Base-by-base conservation (phyloP, 2,329 filamentous ascomycete species). In the Cladophialophora chaetospira region DNA sequence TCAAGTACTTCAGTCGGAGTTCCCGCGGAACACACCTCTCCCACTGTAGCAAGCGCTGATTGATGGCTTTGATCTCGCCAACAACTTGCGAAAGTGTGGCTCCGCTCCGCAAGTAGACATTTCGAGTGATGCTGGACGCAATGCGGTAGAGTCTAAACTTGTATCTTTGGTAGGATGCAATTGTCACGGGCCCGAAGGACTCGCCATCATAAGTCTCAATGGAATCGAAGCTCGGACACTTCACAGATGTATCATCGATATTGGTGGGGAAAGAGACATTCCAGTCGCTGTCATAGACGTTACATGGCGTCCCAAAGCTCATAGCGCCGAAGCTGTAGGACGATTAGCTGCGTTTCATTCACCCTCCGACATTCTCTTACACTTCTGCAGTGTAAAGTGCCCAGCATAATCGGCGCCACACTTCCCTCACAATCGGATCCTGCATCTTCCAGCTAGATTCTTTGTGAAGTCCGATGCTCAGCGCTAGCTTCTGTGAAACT, bases 81-180 rank as follows among this genome's bases (percentile, higher is more conserved):
- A 57, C 56, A 8, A 55, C 42, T 26, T 58, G 35, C 15, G 46
- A n/a, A n/a, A 59, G 47, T 0, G 48, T 55, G 19, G 40, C 48
- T 10, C 53, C 40, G 21, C 23, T 58, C 28, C 47, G 55, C 3
- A 56, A 26, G 35, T 62, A 62, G 21, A 62, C 40, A 11, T 54
- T 60, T 29, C 46, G 43, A n/a, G 56, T 57, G 33, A 62, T 62
- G 4, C 56, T 25, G 5, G 36, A 53, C n/a, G 56, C 60, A 21
- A 62, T 54, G 4, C 51, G 47, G 35, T 62, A 62, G 9, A 62
- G 57, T 3, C 44, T 44, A 29, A 60, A 59, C 38, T 62, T 62
- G 50, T 60, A 62, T n/a, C 60, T 55, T 29, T 62, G 60, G 19
- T 62, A 62, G 4, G 60, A 62, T 25, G 58, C 47, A 15, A 62